Conservation (phyloP, 2,329 filamentous ascomycete species). For the Colletotrichum truncatum region DNA sequence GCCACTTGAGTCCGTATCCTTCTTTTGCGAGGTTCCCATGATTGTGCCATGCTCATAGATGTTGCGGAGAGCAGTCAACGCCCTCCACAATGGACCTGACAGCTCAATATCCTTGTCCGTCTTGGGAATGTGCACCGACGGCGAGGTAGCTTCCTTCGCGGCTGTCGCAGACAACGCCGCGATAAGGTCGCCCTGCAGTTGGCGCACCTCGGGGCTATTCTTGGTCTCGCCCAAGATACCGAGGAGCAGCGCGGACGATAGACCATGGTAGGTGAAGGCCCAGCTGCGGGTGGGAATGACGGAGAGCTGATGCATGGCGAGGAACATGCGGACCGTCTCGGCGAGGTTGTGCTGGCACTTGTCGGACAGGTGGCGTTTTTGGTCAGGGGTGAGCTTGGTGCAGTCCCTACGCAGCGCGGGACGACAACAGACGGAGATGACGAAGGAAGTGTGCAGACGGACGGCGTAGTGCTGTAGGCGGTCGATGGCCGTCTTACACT, state of each 20-base stretch:
- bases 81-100: conserved; percentile 68
- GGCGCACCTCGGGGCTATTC: conserved; percentile 68
- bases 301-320: conserved; percentile 74
- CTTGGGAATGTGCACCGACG: conserved; percentile 60
- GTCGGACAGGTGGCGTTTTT: conserved; percentile 64
- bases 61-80: conserved; percentile 68
- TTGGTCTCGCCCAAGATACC: conserved; percentile 72
- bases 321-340: conserved; percentile 74
- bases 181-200: conserved; percentile 72
- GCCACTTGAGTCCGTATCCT: conserved; percentile 56
- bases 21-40: conserved; percentile 56
- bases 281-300: conserved; percentile 73
- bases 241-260: conserved; percentile 71
- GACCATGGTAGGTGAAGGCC: conserved; percentile 74
- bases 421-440: conserved; percentile 72
- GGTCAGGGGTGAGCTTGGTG: conserved; percentile 55
- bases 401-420: conserved; percentile 67
- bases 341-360: conserved; percentile 70
- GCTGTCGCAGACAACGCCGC: conserved; percentile 70
- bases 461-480: conserved; percentile 71
- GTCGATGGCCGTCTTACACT: conserved; percentile 71
- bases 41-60: conserved; percentile 74
- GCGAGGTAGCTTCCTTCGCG: conserved; percentile 67
- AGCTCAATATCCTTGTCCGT: conserved; percentile 70
- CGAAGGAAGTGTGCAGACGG: conserved; percentile 71